Percentiles rank a stretch among this genome's conserved stretches.
phyloP scores from a whole-genome alignment of 805 yeast species.

The Metschnikowia similis region DNA sequence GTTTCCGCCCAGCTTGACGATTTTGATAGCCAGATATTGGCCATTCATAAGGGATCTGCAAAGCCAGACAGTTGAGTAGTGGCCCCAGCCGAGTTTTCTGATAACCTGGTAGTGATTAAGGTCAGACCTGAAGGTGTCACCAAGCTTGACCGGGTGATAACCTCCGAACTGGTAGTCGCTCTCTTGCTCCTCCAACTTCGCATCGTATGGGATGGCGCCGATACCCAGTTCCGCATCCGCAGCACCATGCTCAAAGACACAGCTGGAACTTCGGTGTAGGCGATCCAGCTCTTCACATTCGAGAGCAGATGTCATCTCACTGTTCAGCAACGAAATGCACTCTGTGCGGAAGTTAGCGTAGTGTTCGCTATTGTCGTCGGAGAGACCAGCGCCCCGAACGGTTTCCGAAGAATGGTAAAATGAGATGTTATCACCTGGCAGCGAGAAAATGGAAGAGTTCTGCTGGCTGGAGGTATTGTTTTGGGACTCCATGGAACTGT shows the following conservation, averaged over 20 bases:
- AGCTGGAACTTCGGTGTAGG: background rate
- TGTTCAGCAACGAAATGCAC: slow-evolving; percentile 34
- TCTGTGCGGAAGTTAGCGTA: slow-evolving; percentile 33
- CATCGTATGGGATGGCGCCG: slow-evolving; percentile 15
- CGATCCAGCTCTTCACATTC: slow-evolving; percentile 2
- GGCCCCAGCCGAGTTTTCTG: slow-evolving; percentile 98
- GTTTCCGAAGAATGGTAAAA: background rate
- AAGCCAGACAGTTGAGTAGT: slow-evolving; percentile 59
- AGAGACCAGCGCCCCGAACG: background rate
- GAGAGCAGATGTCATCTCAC: slow-evolving; percentile 33
- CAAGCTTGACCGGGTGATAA: slow-evolving; percentile 88
- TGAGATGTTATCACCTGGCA: background rate
- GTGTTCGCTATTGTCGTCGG: slow-evolving; percentile 3
- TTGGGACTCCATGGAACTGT: slow-evolving; percentile 2
- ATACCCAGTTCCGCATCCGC: slow-evolving; percentile 3
- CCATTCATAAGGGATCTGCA: slow-evolving; percentile 72
- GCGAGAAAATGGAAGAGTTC: slow-evolving; percentile 3
- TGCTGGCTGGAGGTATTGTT: background rate
- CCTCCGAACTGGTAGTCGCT: slow-evolving; percentile 91
- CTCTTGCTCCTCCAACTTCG: slow-evolving; percentile 67
- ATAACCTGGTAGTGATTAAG: slow-evolving; percentile 67
- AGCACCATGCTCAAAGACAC: background rate
- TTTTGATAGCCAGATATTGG: slow-evolving; percentile 87
- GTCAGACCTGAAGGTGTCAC: slow-evolving; percentile 70
- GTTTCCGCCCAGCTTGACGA: slow-evolving; percentile 85